phyloP scores from a whole-genome alignment of 169 alveolate genomes.

The Eimeria tenella region DNA sequence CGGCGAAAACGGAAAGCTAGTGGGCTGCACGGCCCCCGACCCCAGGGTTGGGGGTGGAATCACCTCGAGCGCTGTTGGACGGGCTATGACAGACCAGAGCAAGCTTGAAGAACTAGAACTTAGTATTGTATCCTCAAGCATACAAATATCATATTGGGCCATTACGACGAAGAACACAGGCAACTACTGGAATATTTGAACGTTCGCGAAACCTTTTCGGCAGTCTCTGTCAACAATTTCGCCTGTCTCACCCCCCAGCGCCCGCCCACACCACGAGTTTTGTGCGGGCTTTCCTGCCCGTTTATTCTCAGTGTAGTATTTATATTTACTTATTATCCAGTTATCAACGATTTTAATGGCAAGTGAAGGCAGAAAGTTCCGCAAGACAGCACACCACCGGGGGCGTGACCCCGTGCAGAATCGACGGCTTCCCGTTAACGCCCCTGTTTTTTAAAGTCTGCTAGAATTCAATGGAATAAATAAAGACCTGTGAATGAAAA shows the following conservation, averaged over 20 bases:
- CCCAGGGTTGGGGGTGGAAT: conserved; percentile 69
- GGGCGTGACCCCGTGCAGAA: conserved; percentile 20
- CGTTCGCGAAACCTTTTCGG: too few relatives aligned
- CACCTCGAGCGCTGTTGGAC: conserved; percentile 30
- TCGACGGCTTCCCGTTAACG: conserved; percentile 29
- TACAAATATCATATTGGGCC: too few relatives aligned
- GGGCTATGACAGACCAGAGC: too few relatives aligned
- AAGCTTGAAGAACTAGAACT: too few relatives aligned
- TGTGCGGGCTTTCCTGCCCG: background rate
- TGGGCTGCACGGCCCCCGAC: conserved; percentile 58
- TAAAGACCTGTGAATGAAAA: background rate
- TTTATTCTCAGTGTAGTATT: background rate
- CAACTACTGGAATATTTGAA: too few relatives aligned
- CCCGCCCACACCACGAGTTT: background rate
- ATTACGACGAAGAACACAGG: too few relatives aligned
- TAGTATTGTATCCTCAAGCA: too few relatives aligned
- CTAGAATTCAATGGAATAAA: background rate
- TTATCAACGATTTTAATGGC: background rate
- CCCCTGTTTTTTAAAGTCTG: background rate
- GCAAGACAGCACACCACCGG: conserved; percentile 7
- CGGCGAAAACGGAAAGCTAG: background rate
- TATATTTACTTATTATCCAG: too few relatives aligned
- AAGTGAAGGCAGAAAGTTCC: background rate
- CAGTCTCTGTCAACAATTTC: too few relatives aligned
- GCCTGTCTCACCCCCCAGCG: conserved; percentile 31